Evolutionary conservation across 495 filamentous ascomycete species (phyloP), one percentile per base, ranked within the genome.

Genomic region (Pseudoneurospora amorphoporcata): DNA sequence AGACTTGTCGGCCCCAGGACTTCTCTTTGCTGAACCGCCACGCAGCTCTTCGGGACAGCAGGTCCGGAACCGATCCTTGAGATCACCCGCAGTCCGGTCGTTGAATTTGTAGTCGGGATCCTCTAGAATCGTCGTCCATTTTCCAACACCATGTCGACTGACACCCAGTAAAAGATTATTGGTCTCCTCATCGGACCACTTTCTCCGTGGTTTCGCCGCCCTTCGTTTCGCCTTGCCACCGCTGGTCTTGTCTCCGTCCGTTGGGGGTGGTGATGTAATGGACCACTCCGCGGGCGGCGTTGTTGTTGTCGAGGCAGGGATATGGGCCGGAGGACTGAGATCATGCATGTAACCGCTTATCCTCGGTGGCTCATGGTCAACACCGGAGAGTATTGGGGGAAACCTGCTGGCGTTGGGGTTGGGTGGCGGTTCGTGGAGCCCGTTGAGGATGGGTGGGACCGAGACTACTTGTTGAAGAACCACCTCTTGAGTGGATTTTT

Each of bases 171-270:
- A 80, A 12, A 97, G 82, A 70, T 91, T 86, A 35, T 89, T 88
- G 2, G 93, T 96, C 78, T 97, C 94, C 76, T 94, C 89, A 69
- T 95, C 90, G 0, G 90, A 90, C 94, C 94, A 97, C 75, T 88
- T 91, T 71, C 86, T 87, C 73, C 87, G 77, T 16, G 83, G 84
- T 75, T 84, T 86, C 37, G 82, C 79, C 9, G 83, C 79, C 32
- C 81, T 79, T 69, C 83, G 76, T 74, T 84, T 85, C 2, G 77
- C 75, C 70, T 82, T 84, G 35, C 73, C 37, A 75, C 79, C 10
- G 72, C 79, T 68, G 76, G 75, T 77, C 72, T 77, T 76, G 47
- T 79, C 73, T 19, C 35, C 40, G 9, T 68, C 71, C 43, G 53
- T 29, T 19, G 71, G 19, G 17, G 38, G 43, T 73, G 69, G 68